phyloP scores from a whole-genome alignment of 768 basidiomycete species.

The Suillus bovinus region DNA sequence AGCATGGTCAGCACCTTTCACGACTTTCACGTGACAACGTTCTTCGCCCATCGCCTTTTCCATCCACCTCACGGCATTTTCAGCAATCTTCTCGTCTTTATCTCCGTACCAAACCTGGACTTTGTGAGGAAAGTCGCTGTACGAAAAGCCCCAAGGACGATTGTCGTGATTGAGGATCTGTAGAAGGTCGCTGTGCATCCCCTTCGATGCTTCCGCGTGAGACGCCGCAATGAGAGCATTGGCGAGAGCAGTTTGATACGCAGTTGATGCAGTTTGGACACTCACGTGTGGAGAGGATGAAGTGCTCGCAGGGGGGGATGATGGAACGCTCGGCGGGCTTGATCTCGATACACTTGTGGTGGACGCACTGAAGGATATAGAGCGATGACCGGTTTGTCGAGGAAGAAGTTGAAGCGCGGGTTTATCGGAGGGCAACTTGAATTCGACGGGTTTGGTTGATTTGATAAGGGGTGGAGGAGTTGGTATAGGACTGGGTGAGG shows the following conservation, averaged over 20 bases:
- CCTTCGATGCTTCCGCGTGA: conserved; percentile 91
- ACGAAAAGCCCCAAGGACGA: conserved; percentile 89
- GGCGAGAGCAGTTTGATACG: conserved; percentile 70
- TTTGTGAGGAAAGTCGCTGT: conserved; percentile 70
- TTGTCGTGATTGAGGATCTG: conserved; percentile 91
- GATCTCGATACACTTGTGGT: conserved; percentile 30
- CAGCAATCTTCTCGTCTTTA: conserved; percentile 89
- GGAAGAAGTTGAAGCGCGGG: conserved; percentile 35
- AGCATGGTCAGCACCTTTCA: conserved; percentile 88
- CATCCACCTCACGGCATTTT: conserved; percentile 92
- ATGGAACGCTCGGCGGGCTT: conserved; percentile 51
- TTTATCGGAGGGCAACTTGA: conserved; percentile 32
- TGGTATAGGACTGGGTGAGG: conserved; percentile 1
- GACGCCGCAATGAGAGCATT: conserved; percentile 92
- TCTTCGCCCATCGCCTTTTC: conserved; percentile 78
- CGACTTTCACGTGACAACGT: conserved; percentile 75
- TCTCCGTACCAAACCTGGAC: conserved; percentile 94
- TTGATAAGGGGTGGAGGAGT: conserved; percentile 19
- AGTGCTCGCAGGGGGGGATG: conserved; percentile 52
- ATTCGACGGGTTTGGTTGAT: conserved; percentile 25
- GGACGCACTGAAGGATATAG: conserved; percentile 60
- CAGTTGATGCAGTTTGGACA: conserved; percentile 25
- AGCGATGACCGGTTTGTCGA: conserved; percentile 61
- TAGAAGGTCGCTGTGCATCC: conserved; percentile 87
- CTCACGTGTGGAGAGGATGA: conserved; percentile 29